A percentile compares a stretch with the other conserved stretches of the same genome.
These are phyloP conservation scores for Teunomyces barrocoloradensis DNA, from an alignment of 805 yeast genomes.

Conservation along the genomic window DNA sequence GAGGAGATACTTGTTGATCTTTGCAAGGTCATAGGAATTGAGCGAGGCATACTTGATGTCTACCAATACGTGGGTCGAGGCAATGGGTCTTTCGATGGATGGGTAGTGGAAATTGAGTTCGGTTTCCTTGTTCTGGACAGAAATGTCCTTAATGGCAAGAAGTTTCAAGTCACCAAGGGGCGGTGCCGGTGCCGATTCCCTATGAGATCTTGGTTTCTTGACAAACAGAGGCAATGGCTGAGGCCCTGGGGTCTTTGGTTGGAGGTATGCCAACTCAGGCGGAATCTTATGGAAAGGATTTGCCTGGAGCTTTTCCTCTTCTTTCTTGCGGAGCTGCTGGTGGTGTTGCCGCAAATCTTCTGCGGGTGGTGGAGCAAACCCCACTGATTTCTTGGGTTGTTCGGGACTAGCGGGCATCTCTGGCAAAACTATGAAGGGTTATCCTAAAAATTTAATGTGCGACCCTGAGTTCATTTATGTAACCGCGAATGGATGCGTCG, in stretches of 20 bases:
- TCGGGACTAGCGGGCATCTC: constrained; percentile 2
- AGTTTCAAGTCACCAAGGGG: constrained; percentile 46
- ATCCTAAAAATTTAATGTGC: not conserved
- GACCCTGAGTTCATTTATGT: not conserved
- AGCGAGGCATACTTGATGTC: constrained; percentile 59
- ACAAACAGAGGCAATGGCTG: constrained; percentile 19
- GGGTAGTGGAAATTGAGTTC: constrained; percentile 54
- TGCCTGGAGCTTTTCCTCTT: constrained; percentile 23
- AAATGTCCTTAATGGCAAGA: constrained; percentile 50
- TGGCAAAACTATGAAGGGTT: not conserved
- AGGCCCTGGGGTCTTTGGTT: constrained; percentile 26
- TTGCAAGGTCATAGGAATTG: constrained; percentile 64
- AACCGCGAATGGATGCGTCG: not conserved
- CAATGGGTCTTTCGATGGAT: constrained; percentile 48
- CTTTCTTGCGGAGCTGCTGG: constrained; percentile 22
- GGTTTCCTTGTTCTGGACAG: constrained; percentile 41
- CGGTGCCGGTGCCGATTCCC: not conserved
- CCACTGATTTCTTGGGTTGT: constrained; percentile 29
- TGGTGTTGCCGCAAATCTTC: constrained; percentile 38
- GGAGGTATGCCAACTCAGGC: constrained; percentile 38
- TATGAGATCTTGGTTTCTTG: not conserved
- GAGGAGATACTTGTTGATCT: constrained; percentile 52
- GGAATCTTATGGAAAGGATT: constrained; percentile 41
- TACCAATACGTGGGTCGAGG: constrained; percentile 49
- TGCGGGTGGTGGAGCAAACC: constrained; percentile 37